Evolutionary conservation across 1,284 basidiomycete genomes (phyloP).

Genomic region (Ceratobasidium sp.): DNA sequence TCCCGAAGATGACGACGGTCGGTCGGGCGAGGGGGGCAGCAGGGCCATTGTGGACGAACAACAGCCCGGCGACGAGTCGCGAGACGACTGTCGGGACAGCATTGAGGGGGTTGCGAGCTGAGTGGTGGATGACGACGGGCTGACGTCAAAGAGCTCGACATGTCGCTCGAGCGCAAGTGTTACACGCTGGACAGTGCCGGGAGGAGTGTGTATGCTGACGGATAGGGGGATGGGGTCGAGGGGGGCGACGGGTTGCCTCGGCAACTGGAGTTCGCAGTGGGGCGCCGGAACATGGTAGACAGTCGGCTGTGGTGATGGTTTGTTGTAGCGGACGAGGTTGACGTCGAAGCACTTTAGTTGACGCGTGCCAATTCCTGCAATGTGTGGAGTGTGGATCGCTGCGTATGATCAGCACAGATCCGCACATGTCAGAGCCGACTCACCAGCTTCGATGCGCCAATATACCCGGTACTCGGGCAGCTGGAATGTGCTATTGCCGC

Average conservation of each 20-base stretch:
- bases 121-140: slow-evolving; percentile 50
- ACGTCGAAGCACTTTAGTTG: slow-evolving; percentile 72
- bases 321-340: slow-evolving; percentile 67
- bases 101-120: slow-evolving; percentile 44
- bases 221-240: slow-evolving; percentile 52
- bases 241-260: slow-evolving; percentile 52
- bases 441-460: slow-evolving; percentile 83
- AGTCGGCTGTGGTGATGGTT: slow-evolving; percentile 50
- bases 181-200: slow-evolving; percentile 49
- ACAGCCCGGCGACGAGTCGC: slow-evolving; percentile 55
- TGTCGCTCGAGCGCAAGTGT: slow-evolving; percentile 50
- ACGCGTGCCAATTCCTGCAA: slow-evolving; percentile 68
- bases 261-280: slow-evolving; percentile 51
- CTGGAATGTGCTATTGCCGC: slow-evolving; percentile 71
- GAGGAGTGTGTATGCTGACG: slow-evolving; percentile 49
- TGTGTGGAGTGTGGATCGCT: slow-evolving; percentile 63
- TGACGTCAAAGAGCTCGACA: slow-evolving; percentile 49
- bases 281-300: slow-evolving; percentile 47
- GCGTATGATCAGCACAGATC: slow-evolving; percentile 49
- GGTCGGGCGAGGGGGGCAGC: slow-evolving; percentile 49
- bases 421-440: slow-evolving; percentile 47
- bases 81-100: slow-evolving; percentile 60
- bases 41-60: slow-evolving; percentile 35
- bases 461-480: slow-evolving; percentile 78
- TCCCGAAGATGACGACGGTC: slow-evolving; percentile 60